These are phyloP conservation scores for Lodderomyces theae DNA, from an alignment of 1,139 yeast species.

Conservation along the genomic window DNA sequence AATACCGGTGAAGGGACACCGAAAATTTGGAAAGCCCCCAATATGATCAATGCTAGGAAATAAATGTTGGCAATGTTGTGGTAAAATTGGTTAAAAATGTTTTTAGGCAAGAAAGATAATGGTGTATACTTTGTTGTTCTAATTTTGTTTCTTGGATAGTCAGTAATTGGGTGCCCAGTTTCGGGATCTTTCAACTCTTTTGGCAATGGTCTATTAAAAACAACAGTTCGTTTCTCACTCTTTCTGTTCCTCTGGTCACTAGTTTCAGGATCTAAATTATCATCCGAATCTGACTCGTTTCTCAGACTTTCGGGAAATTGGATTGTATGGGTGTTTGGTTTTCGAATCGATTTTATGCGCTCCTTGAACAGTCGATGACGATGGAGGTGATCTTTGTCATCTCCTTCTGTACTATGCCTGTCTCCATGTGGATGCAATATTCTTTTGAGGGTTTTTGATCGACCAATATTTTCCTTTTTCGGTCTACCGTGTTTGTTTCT, in stretches of 20 bases:
- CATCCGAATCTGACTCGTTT: conserved; percentile 17
- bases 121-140: conserved; percentile 64
- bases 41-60: conserved; percentile 48
- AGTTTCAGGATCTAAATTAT: conserved; percentile 20
- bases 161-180: conserved; percentile 28
- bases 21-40: conserved; percentile 53
- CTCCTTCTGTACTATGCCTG: conserved; percentile 6
- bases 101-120: conserved; percentile 52
- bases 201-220: conserved; percentile 70
- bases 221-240: conserved; percentile 51
- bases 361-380: conserved; percentile 19
- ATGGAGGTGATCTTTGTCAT: conserved; percentile 11
- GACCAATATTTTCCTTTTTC: conserved; percentile 37
- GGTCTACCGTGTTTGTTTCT: conserved; percentile 76
- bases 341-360: conserved; percentile 14
- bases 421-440: conserved; percentile 20
- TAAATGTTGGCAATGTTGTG: conserved; percentile 56
- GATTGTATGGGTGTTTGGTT: conserved; percentile 21
- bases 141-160: conserved; percentile 53
- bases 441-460: conserved; percentile 46
- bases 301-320: conserved; percentile 28
- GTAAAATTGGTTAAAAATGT: conserved; percentile 46
- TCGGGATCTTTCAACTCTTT: conserved; percentile 52
- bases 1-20: conserved; percentile 58
- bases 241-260: conserved; percentile 43